Base-by-base conservation (phyloP, 495 filamentous ascomycete genomes). In the Elaphomyces granulatus region DNA sequence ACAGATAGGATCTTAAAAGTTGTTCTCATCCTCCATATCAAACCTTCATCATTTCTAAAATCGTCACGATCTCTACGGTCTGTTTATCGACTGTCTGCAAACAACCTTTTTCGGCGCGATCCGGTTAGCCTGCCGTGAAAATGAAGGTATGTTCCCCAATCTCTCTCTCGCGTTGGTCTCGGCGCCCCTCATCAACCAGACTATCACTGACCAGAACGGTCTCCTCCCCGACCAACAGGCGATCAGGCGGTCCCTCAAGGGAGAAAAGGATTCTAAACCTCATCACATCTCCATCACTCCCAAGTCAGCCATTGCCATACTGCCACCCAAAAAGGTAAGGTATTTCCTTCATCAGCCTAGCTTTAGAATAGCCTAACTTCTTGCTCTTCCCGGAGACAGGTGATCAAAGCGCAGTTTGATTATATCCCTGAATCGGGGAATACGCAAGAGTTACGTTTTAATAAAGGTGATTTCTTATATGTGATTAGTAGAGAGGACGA, bases 401-500 rank as follows among this genome's bases (percentile, higher is more conserved):
- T 98, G 34, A 98, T 98, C 53, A 84, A 85, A 68, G 88, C 90
- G 10, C 78, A 95, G 32, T 94, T 87, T 68, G 85, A 94, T 55
- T 95, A 95, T 61, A 65, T 78, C 46, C 82, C 83, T 36, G 70
- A 78, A 51, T 75, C 70, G 23, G 60, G 71, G 10, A 59, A 64
- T 38, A 57, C 53, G 12, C 79, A 87, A 54, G 85, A 95, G 64
- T 69, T 98, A 49, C 78, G 78, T 46, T 98, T 98, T 61, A 79
- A 77, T 49, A 81, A 84, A 51, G 90, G 90, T 48, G 90, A 98
- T 56, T 98, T 96, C 62, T 93, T 98, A 59, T 88, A 96, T 66
- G 92, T 98, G 40, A 87, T 96, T 59, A 87, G 84, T 53, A 81
- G 88, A 52, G 90, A 96, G 64, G 78, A 95, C 68, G 87, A 96